A percentile compares a stretch with the other conserved stretches of the same genome.
These are phyloP conservation scores for Paecilomyces variotii DNA, from an alignment of 2,329 filamentous ascomycete genomes.

Conservation along the genomic window DNA sequence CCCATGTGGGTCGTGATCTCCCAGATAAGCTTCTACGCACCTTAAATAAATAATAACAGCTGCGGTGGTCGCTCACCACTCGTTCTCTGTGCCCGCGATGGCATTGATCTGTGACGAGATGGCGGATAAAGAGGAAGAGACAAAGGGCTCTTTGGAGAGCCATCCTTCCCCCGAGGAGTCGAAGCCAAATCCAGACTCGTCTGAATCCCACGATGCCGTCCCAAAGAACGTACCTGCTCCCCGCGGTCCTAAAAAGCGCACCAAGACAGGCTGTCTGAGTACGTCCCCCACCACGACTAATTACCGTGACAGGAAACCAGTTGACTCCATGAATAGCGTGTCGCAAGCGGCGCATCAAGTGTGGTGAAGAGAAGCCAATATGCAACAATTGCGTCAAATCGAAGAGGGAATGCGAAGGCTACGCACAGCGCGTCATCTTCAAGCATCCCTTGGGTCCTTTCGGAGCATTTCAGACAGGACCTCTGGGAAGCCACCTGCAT, in stretches of 20 bases:
- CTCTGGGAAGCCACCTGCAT: conserved; percentile 13
- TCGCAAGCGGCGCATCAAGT: conserved; percentile 91
- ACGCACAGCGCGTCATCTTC: conserved; percentile 34
- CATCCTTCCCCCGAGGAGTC: background rate
- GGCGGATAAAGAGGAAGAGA: background rate
- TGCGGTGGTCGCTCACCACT: background rate
- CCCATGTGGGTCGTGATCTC: background rate
- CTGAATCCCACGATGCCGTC: conserved; percentile 7
- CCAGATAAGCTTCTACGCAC: background rate
- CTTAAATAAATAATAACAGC: background rate
- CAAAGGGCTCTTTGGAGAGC: background rate
- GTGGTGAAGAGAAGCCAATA: conserved; percentile 65
- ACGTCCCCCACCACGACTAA: conserved; percentile 30
- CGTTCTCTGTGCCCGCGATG: background rate
- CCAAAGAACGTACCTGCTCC: conserved; percentile 13
- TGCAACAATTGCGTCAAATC: conserved; percentile 42
- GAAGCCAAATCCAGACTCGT: conserved; percentile 3
- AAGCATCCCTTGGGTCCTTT: conserved; percentile 32
- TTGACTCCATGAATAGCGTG: conserved; percentile 54
- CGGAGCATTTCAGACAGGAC: conserved; percentile 12
- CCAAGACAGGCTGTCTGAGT: conserved; percentile 91
- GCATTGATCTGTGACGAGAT: background rate
- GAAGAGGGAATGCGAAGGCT: conserved; percentile 38
- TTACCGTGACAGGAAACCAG: background rate
- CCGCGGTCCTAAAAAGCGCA: conserved; percentile 54